phyloP scores from a whole-genome alignment of 2,329 filamentous ascomycete species.

The Coniochaeta ligniaria region DNA sequence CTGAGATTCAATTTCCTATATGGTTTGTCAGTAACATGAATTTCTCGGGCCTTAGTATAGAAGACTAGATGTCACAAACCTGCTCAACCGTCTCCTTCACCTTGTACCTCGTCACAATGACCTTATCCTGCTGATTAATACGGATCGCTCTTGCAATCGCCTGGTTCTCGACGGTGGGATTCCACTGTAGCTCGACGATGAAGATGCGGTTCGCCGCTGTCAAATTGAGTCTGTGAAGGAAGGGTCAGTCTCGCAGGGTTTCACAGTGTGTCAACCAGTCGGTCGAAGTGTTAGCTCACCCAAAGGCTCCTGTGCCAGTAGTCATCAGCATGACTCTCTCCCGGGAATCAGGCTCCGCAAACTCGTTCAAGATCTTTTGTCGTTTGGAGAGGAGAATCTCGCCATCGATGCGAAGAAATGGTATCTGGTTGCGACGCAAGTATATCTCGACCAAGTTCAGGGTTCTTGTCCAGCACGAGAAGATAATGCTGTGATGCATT shows the following conservation, averaged over 20 bases:
- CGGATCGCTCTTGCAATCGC: slow-evolving; percentile 41
- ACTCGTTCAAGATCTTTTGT: slow-evolving; percentile 28
- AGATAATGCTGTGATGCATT: slow-evolving; percentile 29
- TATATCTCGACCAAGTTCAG: slow-evolving; percentile 27
- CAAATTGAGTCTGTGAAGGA: slow-evolving; percentile 33
- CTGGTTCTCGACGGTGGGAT: slow-evolving; percentile 43
- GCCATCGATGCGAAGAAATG: slow-evolving; percentile 35
- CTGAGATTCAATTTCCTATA: not conserved
- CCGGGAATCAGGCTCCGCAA: slow-evolving; percentile 16
- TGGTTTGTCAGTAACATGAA: not conserved
- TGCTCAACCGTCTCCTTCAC: not conserved
- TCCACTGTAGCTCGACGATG: slow-evolving; percentile 48
- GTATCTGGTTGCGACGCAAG: slow-evolving; percentile 18
- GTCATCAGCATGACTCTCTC: slow-evolving; percentile 42
- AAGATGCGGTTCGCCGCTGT: slow-evolving; percentile 39
- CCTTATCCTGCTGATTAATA: slow-evolving; percentile 34
- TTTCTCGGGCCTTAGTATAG: too few species aligned
- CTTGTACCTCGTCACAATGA: slow-evolving; percentile 14
- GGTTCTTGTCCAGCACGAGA: slow-evolving; percentile 37
- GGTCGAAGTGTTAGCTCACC: slow-evolving; percentile 24
- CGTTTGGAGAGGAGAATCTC: slow-evolving; percentile 26
- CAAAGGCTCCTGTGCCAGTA: slow-evolving; percentile 41
- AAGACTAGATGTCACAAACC: not conserved
- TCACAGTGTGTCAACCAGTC: not conserved
- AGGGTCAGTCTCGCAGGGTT: not conserved